Conservation (phyloP, 2,329 filamentous ascomycete species). For the Lasiodiplodia sp. region DNA sequence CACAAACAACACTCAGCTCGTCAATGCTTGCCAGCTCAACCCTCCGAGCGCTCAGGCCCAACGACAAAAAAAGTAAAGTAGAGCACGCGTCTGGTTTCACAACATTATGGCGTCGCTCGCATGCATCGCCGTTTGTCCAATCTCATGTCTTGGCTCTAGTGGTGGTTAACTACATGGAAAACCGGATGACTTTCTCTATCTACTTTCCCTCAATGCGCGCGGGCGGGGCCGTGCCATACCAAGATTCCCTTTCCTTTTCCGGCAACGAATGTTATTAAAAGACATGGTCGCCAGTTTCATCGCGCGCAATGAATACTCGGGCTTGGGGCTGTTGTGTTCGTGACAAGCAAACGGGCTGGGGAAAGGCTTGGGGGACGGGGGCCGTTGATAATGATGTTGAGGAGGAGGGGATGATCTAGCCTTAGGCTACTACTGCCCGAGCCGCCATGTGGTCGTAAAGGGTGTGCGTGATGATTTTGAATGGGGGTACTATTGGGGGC, state of each 20-base stretch:
- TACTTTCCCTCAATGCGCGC: slow-evolving; percentile 25
- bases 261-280: slow-evolving; percentile 18
- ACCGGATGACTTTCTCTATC: slow-evolving; percentile 22
- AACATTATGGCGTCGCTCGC: background rate
- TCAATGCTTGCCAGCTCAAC: background rate
- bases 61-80: no score
- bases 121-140: background rate
- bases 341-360: slow-evolving; percentile 23
- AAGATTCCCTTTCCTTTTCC: slow-evolving; percentile 20
- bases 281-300: slow-evolving; percentile 17
- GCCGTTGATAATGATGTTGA: slow-evolving; percentile 5
- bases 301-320: slow-evolving; percentile 18
- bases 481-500: slow-evolving; percentile 23
- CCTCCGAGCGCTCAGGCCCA: background rate
- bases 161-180: slow-evolving; percentile 21
- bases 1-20: no score
- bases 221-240: slow-evolving; percentile 14
- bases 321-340: slow-evolving; percentile 4
- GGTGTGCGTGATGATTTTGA: slow-evolving; percentile 15
- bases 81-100: slow-evolving; percentile 5
- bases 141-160: slow-evolving; percentile 14
- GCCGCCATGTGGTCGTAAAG: slow-evolving; percentile 17
- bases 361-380: background rate
- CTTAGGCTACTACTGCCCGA: slow-evolving; percentile 18
- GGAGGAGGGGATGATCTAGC: slow-evolving; percentile 3